Evolutionary conservation across 768 basidiomycete genomes (phyloP), one percentile per base, ranked within the genome.

Genomic region (Calocera cornea): DNA sequence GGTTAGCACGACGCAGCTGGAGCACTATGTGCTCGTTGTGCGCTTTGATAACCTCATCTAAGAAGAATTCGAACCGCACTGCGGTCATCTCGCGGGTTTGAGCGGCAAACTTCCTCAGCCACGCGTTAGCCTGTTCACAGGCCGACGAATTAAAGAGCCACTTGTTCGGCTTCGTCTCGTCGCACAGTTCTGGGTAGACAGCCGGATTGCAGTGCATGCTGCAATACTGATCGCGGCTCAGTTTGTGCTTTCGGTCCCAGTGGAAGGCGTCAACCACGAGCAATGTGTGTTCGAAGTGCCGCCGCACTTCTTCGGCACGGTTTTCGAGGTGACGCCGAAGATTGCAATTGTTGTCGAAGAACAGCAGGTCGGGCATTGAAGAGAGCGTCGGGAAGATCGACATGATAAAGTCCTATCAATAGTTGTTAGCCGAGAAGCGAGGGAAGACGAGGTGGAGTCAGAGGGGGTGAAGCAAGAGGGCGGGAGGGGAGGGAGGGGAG

Each of bases 221-320:
- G 68, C 73, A 74, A 16, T 66, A 68, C 3, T 16, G 47, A 60
- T 74, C 70, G 2, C 34, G 12, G 14, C 33, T 27, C 31, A 70
- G 67, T 41, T 70, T 72, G 65, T 74, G 73, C 47, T 73, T 74
- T 14, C 41, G 50, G 63, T 72, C 72, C 64, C 64, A 68, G 47
- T 73, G 72, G 38, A 74, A 74, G 24, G 70, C 72, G 50, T 74
- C 73, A 1, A 74, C 73, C 2, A 71, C 71, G 24, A 74, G 63
- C 2, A 64, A 66, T 19, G 66, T 66, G 17, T 70, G 40, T 31
- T 65, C 50, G 50, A 72, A 72, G 64, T 72, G 44, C 44, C 19
- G 16, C 8, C 19, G 36, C 5, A 38, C 36, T 38, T 38, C 44
- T 47, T 47, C 19, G 16, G 44, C 19, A 3, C 44, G 24, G 44